Evolutionary conservation across 2,329 filamentous ascomycete genomes (phyloP).

Genomic region (Nemania serpens): DNA sequence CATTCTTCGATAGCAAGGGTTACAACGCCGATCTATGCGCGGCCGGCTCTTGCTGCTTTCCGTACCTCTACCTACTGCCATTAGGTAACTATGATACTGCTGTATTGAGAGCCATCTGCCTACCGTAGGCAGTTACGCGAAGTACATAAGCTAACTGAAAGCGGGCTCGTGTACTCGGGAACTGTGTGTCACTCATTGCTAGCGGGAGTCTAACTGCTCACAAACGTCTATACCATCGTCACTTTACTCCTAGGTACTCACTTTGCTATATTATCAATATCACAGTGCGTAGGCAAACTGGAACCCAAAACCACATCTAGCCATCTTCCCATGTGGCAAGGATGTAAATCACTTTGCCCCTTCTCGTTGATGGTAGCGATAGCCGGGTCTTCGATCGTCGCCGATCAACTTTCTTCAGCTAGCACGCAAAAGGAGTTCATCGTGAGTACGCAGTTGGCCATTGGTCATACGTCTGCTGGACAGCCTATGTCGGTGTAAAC

Average conservation of each 20-base stretch:
- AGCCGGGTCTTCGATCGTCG: neutral
- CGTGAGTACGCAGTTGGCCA: neutral
- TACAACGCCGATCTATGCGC: slow-evolving; percentile 4
- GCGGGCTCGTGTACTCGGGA: neutral
- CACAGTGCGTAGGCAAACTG: slow-evolving; percentile 17
- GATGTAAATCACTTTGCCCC: slow-evolving; percentile 13
- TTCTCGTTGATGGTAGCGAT: slow-evolving; percentile 12
- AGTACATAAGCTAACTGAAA: neutral
- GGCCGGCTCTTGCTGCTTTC: neutral
- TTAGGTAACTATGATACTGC: neutral
- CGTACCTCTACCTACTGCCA: neutral
- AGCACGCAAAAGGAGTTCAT: neutral
- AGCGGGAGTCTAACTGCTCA: neutral
- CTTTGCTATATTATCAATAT: neutral
- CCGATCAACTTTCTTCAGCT: neutral
- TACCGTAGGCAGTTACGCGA: neutral
- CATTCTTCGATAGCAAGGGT: slow-evolving; percentile 27
- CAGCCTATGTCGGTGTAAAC: neutral
- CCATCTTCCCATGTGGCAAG: slow-evolving; percentile 22
- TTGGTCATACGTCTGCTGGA: neutral
- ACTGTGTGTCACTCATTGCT: neutral
- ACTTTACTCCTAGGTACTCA: neutral
- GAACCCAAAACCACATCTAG: slow-evolving; percentile 30
- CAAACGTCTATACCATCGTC: neutral
- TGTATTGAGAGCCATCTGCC: neutral